These are phyloP conservation scores for Venturia carpophila DNA, from an alignment of 2,329 filamentous ascomycete species.

Conservation along the genomic window DNA sequence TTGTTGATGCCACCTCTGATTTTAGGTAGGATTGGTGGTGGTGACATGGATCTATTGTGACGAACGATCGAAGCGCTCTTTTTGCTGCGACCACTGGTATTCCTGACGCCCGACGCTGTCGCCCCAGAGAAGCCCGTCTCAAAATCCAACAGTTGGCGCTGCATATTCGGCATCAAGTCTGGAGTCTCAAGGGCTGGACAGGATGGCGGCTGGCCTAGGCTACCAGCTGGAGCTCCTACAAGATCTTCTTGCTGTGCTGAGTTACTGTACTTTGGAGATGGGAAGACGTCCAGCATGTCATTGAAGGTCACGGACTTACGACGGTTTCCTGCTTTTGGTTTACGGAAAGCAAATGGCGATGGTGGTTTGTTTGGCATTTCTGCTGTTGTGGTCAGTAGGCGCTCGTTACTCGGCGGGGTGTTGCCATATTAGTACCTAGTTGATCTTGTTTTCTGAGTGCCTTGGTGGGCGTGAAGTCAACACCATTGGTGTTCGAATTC, in stretches of 20 bases:
- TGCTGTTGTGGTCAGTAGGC: background rate
- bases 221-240: background rate
- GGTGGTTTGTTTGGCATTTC: background rate
- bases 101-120: background rate
- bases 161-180: background rate
- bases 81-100: background rate
- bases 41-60: background rate
- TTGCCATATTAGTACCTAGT: background rate
- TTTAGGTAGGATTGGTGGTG: background rate
- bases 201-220: background rate
- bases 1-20: background rate
- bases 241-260: background rate
- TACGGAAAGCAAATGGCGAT: background rate
- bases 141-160: background rate
- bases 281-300: background rate
- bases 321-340: background rate
- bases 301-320: conserved; percentile 6
- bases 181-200: background rate
- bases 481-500: background rate
- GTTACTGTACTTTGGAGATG: background rate
- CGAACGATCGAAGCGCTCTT: background rate
- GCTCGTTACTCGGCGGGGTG: background rate
- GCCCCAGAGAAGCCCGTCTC: background rate
- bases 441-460: background rate
- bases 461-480: background rate